Evolutionary conservation across 805 yeast genomes (phyloP).

Genomic region (Cyberlindnera samutprakarnensis): DNA sequence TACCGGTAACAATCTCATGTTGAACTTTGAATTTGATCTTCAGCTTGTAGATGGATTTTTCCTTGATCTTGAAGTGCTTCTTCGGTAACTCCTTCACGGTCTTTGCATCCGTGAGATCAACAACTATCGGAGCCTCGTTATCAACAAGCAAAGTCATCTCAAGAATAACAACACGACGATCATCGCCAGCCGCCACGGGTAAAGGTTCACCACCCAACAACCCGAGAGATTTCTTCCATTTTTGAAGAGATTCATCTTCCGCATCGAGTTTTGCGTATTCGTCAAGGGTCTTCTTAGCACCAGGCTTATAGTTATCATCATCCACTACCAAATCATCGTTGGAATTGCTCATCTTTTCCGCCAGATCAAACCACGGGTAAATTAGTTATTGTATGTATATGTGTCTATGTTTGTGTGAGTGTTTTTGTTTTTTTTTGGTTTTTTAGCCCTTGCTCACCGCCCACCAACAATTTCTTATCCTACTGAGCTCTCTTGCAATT

Average conservation of each 20-base stretch:
- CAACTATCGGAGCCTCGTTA: constrained; percentile 61
- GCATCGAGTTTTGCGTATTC: constrained; percentile 82
- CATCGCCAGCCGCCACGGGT: constrained; percentile 60
- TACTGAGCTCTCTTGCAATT: too few species aligned
- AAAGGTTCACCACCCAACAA: constrained; percentile 50
- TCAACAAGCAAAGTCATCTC: constrained; percentile 68
- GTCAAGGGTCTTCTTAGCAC: constrained; percentile 65
- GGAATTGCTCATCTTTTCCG: constrained; percentile 6
- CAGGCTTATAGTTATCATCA: constrained; percentile 45
- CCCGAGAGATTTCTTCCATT: constrained; percentile 89
- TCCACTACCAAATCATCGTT: constrained; percentile 58
- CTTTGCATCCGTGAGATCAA: constrained; percentile 57
- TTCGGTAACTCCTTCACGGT: constrained; percentile 51
- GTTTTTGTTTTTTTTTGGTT: too few species aligned
- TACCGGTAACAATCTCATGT: constrained; percentile 86
- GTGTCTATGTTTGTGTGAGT: too few species aligned
- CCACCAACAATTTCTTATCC: too few species aligned
- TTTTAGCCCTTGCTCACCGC: too few species aligned
- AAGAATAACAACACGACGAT: constrained; percentile 68
- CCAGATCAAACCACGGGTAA: too few species aligned
- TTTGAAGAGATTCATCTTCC: constrained; percentile 81
- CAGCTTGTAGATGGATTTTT: constrained; percentile 65
- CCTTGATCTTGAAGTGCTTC: constrained; percentile 70
- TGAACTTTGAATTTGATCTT: constrained; percentile 76
- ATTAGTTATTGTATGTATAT: too few species aligned